Evolutionary conservation across 208 protist genomes (phyloP).

Genomic region (Entamoeba dispar): DNA sequence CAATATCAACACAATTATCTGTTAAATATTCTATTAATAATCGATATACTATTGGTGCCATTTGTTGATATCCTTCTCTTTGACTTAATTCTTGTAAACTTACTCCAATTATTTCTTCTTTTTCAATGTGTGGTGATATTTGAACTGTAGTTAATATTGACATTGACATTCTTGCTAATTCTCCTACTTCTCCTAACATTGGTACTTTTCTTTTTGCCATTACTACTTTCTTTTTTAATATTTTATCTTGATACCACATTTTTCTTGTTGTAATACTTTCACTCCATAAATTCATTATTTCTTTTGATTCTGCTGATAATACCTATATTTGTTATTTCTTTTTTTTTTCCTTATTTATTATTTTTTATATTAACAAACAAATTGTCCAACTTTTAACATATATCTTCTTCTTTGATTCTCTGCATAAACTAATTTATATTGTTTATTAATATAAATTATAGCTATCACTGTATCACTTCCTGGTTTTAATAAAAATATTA

Average conservation of each 20-base stretch:
- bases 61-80: not conserved
- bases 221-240: not conserved
- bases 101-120: not conserved
- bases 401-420: not conserved
- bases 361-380: not conserved
- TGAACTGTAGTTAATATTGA: not conserved
- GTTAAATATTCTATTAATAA: not conserved
- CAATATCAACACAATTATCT: not conserved
- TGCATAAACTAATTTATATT: not conserved
- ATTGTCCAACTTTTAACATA: not conserved
- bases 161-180: not conserved
- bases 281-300: not conserved
- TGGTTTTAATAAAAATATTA: not conserved
- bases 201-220: not conserved
- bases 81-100: not conserved
- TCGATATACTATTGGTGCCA: not conserved
- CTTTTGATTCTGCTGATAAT: not conserved
- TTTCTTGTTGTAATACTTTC: not conserved
- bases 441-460: not conserved
- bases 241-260: not conserved
- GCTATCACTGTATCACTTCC: not conserved
- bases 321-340: not conserved
- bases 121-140: not conserved
- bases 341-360: not conserved
- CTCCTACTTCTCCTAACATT: not conserved